These are phyloP conservation scores for Trifolium subterraneum DNA, from an alignment of 306 rosid species.

Conservation along the genomic window DNA sequence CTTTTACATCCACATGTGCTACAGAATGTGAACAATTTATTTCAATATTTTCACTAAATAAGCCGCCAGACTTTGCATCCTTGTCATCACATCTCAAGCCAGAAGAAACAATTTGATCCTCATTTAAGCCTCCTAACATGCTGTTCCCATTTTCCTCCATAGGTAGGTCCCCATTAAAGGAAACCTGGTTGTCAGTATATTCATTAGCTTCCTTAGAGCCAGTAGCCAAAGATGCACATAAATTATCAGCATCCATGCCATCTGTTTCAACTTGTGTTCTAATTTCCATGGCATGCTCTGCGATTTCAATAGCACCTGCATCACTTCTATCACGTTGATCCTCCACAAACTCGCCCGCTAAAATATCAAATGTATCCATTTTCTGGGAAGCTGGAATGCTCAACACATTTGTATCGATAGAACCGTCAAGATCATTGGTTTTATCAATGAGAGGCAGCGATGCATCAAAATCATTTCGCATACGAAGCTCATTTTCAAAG, in stretches of 20 bases:
- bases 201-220: constrained; percentile 54
- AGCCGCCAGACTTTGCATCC: constrained; percentile 47
- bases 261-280: constrained; percentile 48
- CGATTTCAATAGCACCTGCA: constrained; percentile 47
- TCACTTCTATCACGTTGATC: constrained; percentile 44
- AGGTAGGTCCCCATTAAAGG: constrained; percentile 50
- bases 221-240: constrained; percentile 48
- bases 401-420: constrained; percentile 47
- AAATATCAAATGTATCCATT: constrained; percentile 52
- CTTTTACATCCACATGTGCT: constrained; percentile 57
- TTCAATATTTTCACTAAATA: constrained; percentile 48
- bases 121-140: constrained; percentile 49
- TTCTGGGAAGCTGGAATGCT: constrained; percentile 52
- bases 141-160: constrained; percentile 52
- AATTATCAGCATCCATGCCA: constrained; percentile 47
- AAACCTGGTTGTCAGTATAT: constrained; percentile 44
- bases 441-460: constrained; percentile 47
- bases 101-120: constrained; percentile 50
- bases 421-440: constrained; percentile 54
- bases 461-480: constrained; percentile 43
- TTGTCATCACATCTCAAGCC: constrained; percentile 62
- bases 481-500: constrained; percentile 43
- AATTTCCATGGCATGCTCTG: constrained; percentile 48
- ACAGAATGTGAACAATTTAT: constrained; percentile 49
- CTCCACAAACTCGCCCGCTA: constrained; percentile 46